Evolutionary conservation across 1,139 yeast genomes (phyloP).

Genomic region (Scheffersomyces stambukii): DNA sequence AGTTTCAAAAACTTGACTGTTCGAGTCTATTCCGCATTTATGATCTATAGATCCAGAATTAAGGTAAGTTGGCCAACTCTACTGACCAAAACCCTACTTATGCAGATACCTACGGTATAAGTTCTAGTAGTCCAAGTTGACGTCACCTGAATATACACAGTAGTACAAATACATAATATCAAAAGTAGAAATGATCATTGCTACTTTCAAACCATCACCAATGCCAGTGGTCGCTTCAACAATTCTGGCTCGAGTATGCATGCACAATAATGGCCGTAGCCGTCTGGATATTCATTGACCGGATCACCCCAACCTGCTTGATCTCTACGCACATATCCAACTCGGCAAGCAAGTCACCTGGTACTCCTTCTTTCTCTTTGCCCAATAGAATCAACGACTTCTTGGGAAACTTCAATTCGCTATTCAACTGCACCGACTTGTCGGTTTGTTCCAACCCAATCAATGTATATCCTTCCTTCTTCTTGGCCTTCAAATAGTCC

Average conservation of each 20-base stretch:
- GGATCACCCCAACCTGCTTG: constrained; percentile 84
- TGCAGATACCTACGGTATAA: too few relatives aligned
- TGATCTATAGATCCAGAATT: too few relatives aligned
- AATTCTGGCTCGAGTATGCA: constrained; percentile 80
- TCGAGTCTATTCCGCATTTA: too few relatives aligned
- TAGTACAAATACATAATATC: constrained; percentile 1
- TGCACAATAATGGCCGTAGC: constrained; percentile 94
- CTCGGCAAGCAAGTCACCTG: constrained; percentile 79
- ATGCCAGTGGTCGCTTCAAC: constrained; percentile 16
- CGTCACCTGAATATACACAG: constrained; percentile 1
- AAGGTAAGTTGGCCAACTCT: too few relatives aligned
- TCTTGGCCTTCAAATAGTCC: constrained; percentile 56
- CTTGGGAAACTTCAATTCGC: constrained; percentile 64
- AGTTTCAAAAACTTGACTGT: too few relatives aligned
- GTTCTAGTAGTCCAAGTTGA: constrained; percentile 3
- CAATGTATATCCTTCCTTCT: constrained; percentile 75
- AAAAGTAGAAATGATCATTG: too few relatives aligned
- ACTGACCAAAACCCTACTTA: too few relatives aligned
- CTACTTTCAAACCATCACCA: too few relatives aligned
- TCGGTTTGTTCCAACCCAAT: constrained; percentile 94
- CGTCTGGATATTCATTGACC: constrained; percentile 96
- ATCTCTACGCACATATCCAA: constrained; percentile 86
- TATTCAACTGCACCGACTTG: constrained; percentile 65
- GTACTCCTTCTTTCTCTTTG: constrained; percentile 86
- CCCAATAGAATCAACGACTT: constrained; percentile 79